phyloP scores from a whole-genome alignment of 2,329 filamentous ascomycete genomes.

The Claviceps capensis region DNA sequence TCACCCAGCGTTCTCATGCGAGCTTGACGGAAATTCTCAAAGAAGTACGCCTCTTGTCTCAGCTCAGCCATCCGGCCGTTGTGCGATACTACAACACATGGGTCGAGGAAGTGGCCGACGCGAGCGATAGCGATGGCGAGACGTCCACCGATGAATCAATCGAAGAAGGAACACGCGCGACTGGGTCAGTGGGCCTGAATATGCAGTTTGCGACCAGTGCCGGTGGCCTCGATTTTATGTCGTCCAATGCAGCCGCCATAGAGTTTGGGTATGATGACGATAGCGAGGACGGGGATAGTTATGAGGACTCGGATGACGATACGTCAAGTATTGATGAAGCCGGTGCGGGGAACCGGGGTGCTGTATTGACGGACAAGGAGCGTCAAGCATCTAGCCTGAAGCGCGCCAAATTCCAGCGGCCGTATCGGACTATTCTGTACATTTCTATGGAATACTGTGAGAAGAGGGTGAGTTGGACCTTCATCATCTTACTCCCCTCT shows the following conservation, averaged over 20 bases:
- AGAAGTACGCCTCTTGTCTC: slow-evolving; percentile 79
- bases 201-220: slow-evolving; percentile 58
- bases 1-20: slow-evolving; percentile 65
- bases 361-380: slow-evolving; percentile 17
- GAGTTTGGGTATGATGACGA: slow-evolving; percentile 59
- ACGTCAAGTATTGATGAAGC: slow-evolving; percentile 21
- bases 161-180: slow-evolving; percentile 21
- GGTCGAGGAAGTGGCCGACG: slow-evolving; percentile 59
- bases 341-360: slow-evolving; percentile 11
- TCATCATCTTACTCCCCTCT: neutral
- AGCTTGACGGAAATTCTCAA: slow-evolving; percentile 72
- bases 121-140: slow-evolving; percentile 42
- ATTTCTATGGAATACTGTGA: slow-evolving; percentile 99
- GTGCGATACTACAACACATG: slow-evolving; percentile 93
- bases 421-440: slow-evolving; percentile 65
- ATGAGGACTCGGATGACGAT: slow-evolving; percentile 34
- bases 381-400: slow-evolving; percentile 16
- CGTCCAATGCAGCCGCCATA: slow-evolving; percentile 59
- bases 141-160: slow-evolving; percentile 36
- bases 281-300: slow-evolving; percentile 29
- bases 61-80: slow-evolving; percentile 73
- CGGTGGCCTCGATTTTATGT: slow-evolving; percentile 83
- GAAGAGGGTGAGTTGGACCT: slow-evolving; percentile 47
- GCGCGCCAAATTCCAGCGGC: slow-evolving; percentile 29
- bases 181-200: slow-evolving; percentile 26